Percentiles rank a stretch among this genome's conserved stretches.
phyloP scores from a whole-genome alignment of 495 filamentous ascomycete genomes.

The Trypethelium eluteriae region DNA sequence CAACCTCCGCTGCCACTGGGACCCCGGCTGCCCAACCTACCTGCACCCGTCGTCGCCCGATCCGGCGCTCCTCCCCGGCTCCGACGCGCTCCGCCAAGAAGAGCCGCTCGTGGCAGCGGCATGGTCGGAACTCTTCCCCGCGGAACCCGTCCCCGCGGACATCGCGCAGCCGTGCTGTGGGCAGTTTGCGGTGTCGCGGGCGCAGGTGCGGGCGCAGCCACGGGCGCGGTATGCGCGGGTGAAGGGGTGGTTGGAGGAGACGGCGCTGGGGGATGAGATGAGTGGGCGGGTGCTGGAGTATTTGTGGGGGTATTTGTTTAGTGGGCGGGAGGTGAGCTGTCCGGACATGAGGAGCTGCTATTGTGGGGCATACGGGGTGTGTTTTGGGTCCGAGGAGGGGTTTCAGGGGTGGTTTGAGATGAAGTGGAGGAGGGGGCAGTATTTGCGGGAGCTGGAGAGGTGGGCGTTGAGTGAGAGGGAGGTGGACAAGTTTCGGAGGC shows the following conservation, averaged over 20 bases:
- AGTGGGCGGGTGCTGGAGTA: conserved; percentile 70
- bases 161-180: conserved; percentile 50
- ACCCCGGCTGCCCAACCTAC: conserved; percentile 47
- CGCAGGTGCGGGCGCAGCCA: conserved; percentile 46
- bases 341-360: conserved; percentile 62
- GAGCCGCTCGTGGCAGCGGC: conserved; percentile 44
- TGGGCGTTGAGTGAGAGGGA: conserved; percentile 38
- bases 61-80: not conserved
- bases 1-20: conserved; percentile 47
- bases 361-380: conserved; percentile 71
- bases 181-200: conserved; percentile 50
- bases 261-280: conserved; percentile 55
- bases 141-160: conserved; percentile 48
- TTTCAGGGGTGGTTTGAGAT: conserved; percentile 45
- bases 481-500: conserved; percentile 28
- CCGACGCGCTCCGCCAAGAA: conserved; percentile 51
- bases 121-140: conserved; percentile 40
- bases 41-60: conserved; percentile 47
- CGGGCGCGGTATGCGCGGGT: conserved; percentile 53
- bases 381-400: conserved; percentile 55
- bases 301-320: conserved; percentile 66
- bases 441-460: conserved; percentile 44
- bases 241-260: conserved; percentile 62
- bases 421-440: conserved; percentile 35
- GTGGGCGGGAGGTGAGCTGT: conserved; percentile 48